Evolutionary conservation across 768 basidiomycete species (phyloP).

Genomic region (Rhodotorula sphaerocarpa): DNA sequence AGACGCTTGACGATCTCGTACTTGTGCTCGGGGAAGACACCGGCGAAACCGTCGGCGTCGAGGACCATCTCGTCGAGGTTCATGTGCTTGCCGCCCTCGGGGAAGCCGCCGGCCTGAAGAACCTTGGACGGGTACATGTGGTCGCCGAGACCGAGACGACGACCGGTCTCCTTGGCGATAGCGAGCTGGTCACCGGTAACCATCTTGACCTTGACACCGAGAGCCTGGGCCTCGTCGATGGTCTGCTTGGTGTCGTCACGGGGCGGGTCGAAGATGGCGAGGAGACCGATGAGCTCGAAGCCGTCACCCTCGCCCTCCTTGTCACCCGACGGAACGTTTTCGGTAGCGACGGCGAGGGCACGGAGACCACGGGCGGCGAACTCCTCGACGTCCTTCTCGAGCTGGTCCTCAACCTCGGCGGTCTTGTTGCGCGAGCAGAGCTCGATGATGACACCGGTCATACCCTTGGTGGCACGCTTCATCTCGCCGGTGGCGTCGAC

Average conservation of each 20-base stretch:
- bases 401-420: constrained; percentile 75
- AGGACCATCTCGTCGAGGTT: constrained; percentile 96
- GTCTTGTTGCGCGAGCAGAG: constrained; percentile 97
- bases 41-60: constrained; percentile 98
- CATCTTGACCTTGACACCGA: constrained; percentile 99
- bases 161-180: constrained; percentile 97
- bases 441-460: constrained; percentile 95
- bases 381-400: constrained; percentile 93
- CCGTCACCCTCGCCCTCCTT: constrained; percentile 83
- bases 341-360: constrained; percentile 89
- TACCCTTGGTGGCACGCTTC: constrained; percentile 98
- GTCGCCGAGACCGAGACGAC: constrained; percentile 93
- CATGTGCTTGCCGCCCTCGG: constrained; percentile 74
- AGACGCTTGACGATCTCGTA: constrained; percentile 99
- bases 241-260: constrained; percentile 98
- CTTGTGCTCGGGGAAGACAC: constrained; percentile 99
- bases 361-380: constrained; percentile 93
- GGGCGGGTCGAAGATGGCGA: constrained; percentile 95
- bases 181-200: constrained; percentile 99
- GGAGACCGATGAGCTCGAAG: constrained; percentile 92
- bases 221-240: constrained; percentile 88
- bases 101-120: constrained; percentile 76
- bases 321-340: constrained; percentile 79
- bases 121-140: constrained; percentile 99
- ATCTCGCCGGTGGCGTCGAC: constrained; percentile 90